Evolutionary conservation across 2,329 filamentous ascomycete genomes (phyloP).

Genomic region (Phaeoacremonium minimum): DNA sequence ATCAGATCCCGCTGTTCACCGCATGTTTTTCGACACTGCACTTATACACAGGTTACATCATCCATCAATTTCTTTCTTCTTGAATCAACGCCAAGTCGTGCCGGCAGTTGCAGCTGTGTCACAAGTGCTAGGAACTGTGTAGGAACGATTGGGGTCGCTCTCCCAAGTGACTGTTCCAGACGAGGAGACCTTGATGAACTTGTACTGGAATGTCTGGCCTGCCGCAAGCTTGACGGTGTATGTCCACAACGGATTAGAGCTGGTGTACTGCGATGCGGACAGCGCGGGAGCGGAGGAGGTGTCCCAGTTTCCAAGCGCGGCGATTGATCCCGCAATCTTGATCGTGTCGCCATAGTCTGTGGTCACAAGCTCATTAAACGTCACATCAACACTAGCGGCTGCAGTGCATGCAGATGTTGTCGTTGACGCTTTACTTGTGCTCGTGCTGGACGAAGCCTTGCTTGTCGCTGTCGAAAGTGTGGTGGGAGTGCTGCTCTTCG

Average conservation of each 20-base stretch:
- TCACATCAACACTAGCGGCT: conserved; percentile 30
- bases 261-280: conserved; percentile 48
- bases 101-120: conserved; percentile 12
- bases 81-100: conserved; percentile 20
- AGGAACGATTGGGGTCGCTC: conserved; percentile 40
- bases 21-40: too few species aligned
- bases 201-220: conserved; percentile 52
- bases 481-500: conserved; percentile 11
- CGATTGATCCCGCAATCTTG: conserved; percentile 37
- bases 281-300: conserved; percentile 40
- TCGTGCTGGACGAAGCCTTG: conserved; percentile 6
- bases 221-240: conserved; percentile 44
- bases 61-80: too few species aligned
- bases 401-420: conserved; percentile 21
- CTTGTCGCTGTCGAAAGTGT: conserved; percentile 12
- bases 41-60: too few species aligned
- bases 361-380: conserved; percentile 34
- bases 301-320: conserved; percentile 48
- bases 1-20: too few species aligned
- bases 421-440: conserved; percentile 12
- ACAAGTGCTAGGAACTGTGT: conserved; percentile 21
- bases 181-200: conserved; percentile 53
- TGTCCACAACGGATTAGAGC: conserved; percentile 50
- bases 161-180: conserved; percentile 53
- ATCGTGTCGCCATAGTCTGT: conserved; percentile 44